Conservation (phyloP, 2,329 filamentous ascomycete genomes). For the Neofusicoccum cordaticola region DNA sequence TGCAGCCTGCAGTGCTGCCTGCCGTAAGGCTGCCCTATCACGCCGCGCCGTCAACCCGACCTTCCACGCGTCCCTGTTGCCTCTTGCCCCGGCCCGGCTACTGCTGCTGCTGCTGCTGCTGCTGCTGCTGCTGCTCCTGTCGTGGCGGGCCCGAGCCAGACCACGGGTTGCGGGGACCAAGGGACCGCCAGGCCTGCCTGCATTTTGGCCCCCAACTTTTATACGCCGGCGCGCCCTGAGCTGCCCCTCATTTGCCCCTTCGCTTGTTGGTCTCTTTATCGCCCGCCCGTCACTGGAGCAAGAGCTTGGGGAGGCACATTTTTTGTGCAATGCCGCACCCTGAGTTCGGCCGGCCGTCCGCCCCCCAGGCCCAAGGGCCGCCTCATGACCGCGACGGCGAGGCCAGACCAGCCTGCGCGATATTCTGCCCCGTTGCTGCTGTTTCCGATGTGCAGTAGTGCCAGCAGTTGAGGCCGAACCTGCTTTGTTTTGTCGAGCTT, state of each 20-base stretch:
- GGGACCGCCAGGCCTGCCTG: neutral
- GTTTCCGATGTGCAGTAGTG: constrained; percentile 15
- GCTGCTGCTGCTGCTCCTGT: neutral
- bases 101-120: neutral
- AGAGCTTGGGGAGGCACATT: neutral
- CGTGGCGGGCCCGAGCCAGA: neutral
- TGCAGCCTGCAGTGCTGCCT: constrained; percentile 10
- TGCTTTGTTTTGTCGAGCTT: constrained; percentile 9
- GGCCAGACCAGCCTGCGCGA: constrained; percentile 11
- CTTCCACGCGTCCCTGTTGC: constrained; percentile 12
- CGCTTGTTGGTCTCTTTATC: constrained; percentile 2
- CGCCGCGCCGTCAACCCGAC: neutral
- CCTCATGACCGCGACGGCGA: neutral
- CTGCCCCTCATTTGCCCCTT: constrained; percentile 1
- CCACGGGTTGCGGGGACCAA: neutral
- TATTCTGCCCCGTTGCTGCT: constrained; percentile 2
- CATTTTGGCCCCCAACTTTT: constrained; percentile 8
- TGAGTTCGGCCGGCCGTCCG: neutral
- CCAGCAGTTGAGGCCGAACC: neutral
- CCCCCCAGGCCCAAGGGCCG: neutral
- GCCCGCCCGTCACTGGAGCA: neutral
- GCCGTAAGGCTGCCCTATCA: constrained; percentile 13
- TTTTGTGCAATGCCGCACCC: neutral
- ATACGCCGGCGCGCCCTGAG: neutral
- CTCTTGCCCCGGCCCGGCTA: neutral